These are phyloP conservation scores for Microdochium trichocladiopsis DNA, from an alignment of 2,329 filamentous ascomycete genomes.

Conservation along the genomic window DNA sequence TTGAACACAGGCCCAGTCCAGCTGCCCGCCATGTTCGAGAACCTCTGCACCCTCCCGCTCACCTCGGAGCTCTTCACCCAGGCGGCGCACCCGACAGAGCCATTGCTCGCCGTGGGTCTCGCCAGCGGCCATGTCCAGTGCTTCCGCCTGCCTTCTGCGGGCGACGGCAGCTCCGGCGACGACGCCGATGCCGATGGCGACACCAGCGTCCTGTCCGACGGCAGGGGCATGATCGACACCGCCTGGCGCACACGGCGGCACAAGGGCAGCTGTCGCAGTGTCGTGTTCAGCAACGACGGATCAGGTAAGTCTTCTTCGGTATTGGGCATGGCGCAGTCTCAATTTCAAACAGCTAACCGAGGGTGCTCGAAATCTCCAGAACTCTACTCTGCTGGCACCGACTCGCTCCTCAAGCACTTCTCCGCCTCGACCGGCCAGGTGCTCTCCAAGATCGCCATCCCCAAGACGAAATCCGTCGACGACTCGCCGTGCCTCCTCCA, in stretches of 20 bases:
- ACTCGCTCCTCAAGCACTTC: slow-evolving; percentile 51
- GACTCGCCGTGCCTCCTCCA: slow-evolving; percentile 79
- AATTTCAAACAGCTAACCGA: slow-evolving; percentile 9
- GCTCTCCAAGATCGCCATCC: slow-evolving; percentile 74
- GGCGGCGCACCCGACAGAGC: slow-evolving; percentile 76
- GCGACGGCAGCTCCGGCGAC: slow-evolving; percentile 26
- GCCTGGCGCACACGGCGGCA: slow-evolving; percentile 84
- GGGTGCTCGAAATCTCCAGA: slow-evolving; percentile 23
- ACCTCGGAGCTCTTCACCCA: slow-evolving; percentile 83
- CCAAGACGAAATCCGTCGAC: slow-evolving; percentile 40
- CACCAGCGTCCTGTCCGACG: slow-evolving; percentile 45
- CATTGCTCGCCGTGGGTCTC: slow-evolving; percentile 79
- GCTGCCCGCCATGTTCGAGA: slow-evolving; percentile 67
- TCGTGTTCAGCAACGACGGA: slow-evolving; percentile 76
- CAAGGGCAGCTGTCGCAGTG: slow-evolving; percentile 83
- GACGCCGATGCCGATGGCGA: slow-evolving; percentile 45
- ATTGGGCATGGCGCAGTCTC: not conserved
- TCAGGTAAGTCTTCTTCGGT: slow-evolving; percentile 41
- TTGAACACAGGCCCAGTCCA: not conserved
- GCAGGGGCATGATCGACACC: slow-evolving; percentile 71
- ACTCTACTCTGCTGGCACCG: slow-evolving; percentile 58
- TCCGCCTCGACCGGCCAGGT: slow-evolving; percentile 58
- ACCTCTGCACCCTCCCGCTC: slow-evolving; percentile 82
- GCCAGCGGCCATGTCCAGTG: slow-evolving; percentile 80
- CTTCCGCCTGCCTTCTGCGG: slow-evolving; percentile 60